Evolutionary conservation across 2,329 filamentous ascomycete species (phyloP).

Genomic region (Scorias spongiosa): DNA sequence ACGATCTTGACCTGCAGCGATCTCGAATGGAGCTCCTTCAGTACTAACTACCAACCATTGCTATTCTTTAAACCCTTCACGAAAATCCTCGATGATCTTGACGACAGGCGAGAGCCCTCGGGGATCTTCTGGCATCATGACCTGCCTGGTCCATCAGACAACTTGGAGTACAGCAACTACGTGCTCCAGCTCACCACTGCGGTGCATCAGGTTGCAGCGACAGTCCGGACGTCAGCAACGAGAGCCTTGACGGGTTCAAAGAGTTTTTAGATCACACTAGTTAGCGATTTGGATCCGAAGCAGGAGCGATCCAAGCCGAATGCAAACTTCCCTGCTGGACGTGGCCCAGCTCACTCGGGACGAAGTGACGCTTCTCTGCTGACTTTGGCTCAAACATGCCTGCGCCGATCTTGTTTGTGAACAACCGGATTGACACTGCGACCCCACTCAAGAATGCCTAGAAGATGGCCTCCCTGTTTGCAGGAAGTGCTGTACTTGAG

Average conservation of each 20-base stretch:
- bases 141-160: conserved; percentile 6
- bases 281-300: conserved; percentile 5
- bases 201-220: conserved; percentile 9
- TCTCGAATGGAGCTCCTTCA: conserved; percentile 8
- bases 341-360: conserved; percentile 8
- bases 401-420: conserved; percentile 9
- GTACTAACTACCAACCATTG: conserved; percentile 7
- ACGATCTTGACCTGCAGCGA: conserved; percentile 6
- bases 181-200: conserved; percentile 6
- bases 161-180: conserved; percentile 4
- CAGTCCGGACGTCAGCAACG: conserved; percentile 5
- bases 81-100: conserved; percentile 6
- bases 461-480: neutral
- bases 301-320: conserved; percentile 7
- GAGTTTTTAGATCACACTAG: conserved; percentile 6
- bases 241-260: conserved; percentile 5
- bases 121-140: conserved; percentile 8
- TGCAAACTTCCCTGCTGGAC: conserved; percentile 11
- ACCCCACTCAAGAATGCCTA: neutral
- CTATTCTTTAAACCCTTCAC: conserved; percentile 8
- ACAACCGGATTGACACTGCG: conserved; percentile 3
- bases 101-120: conserved; percentile 5
- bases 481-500: neutral
- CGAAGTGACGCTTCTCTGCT: conserved; percentile 9
- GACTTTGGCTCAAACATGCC: conserved; percentile 4